Evolutionary conservation across 177 flowering plant species (phyloP).

Genomic region (Tripterygium wilfordii): DNA sequence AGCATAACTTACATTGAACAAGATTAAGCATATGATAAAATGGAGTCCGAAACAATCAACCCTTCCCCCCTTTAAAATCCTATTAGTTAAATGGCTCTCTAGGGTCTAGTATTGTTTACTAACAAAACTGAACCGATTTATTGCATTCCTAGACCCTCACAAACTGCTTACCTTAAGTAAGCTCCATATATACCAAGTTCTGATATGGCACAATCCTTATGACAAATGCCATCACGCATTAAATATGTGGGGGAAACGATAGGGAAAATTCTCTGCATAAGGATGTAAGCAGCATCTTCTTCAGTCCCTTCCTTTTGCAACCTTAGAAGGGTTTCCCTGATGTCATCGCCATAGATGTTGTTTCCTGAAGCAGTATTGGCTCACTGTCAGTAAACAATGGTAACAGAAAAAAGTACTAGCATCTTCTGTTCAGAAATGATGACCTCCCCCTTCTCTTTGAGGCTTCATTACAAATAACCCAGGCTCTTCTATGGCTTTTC

Average conservation of each 20-base stretch:
- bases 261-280: constrained; percentile 96
- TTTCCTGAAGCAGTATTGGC: constrained; percentile 48
- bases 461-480: constrained; percentile 88
- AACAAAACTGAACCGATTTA: not conserved
- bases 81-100: too few relatives aligned
- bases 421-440: too few relatives aligned
- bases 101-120: too few relatives aligned
- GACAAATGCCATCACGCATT: constrained; percentile 68
- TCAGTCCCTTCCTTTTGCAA: constrained; percentile 61
- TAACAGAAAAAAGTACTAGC: too few relatives aligned
- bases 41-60: too few relatives aligned
- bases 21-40: too few relatives aligned
- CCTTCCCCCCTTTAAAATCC: too few relatives aligned
- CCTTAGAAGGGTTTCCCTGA: constrained; percentile 58
- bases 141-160: not conserved
- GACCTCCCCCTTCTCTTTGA: constrained; percentile 99
- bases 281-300: constrained; percentile 87
- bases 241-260: constrained; percentile 42
- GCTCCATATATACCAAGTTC: constrained; percentile 90
- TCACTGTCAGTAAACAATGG: not conserved
- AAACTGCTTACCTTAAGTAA: constrained; percentile 64
- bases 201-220: constrained; percentile 68
- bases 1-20: too few relatives aligned
- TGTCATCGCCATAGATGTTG: constrained; percentile 80
- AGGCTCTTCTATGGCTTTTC: constrained; percentile 69